Percentiles rank a stretch among this genome's conserved stretches.
Conservation (phyloP, 306 rosid species). For the Cajanus cajan region DNA sequence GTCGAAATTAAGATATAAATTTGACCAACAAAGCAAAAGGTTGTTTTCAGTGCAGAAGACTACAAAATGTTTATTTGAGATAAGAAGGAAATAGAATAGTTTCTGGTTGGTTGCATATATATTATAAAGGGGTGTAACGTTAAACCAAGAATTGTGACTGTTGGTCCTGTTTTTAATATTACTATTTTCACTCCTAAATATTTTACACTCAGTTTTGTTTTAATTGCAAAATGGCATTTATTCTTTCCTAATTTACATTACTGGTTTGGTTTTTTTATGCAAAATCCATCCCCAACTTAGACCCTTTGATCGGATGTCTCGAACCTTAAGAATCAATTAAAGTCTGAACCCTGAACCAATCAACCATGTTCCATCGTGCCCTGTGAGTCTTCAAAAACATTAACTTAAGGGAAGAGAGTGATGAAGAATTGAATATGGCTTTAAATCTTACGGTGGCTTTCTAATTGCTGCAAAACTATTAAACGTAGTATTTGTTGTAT, state of each 20-base stretch:
- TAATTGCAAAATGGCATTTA: not conserved
- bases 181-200: not conserved
- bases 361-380: not conserved
- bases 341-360: no score
- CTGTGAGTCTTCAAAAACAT: not conserved
- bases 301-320: not conserved
- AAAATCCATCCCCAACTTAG: not conserved
- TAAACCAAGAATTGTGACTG: not conserved
- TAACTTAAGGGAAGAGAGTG: not conserved
- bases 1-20: not conserved
- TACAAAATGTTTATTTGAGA: not conserved
- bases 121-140: not conserved
- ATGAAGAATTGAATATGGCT: not conserved
- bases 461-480: not conserved
- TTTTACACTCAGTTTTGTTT: not conserved
- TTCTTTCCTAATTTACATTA: not conserved
- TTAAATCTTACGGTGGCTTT: not conserved
- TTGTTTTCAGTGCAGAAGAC: not conserved
- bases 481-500: not conserved
- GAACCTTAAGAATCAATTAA: not conserved
- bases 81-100: not conserved
- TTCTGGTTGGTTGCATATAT: not conserved
- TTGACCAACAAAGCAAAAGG: not conserved
- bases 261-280: not conserved
- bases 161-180: not conserved